Conservation (phyloP, 1,139 yeast species). For the Yamadazyma friedrichii region DNA sequence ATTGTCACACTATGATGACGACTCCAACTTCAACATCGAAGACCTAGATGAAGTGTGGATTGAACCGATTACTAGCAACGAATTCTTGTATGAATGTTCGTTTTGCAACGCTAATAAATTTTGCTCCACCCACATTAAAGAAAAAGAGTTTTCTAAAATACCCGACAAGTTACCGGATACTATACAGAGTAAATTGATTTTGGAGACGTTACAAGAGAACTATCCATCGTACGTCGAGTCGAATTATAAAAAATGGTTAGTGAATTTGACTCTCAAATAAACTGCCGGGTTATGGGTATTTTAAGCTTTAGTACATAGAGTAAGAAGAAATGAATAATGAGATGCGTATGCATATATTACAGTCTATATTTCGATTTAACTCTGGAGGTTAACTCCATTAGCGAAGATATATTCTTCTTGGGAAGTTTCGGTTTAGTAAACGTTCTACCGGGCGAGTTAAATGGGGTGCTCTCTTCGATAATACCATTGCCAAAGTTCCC, state of each 20-base stretch:
- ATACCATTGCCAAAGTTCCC: conserved; percentile 42
- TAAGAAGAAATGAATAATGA: conserved; percentile 3
- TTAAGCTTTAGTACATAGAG: conserved; percentile 7
- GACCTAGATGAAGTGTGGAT: conserved; percentile 5
- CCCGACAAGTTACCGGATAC: neutral
- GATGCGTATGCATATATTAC: no score
- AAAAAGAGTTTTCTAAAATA: neutral
- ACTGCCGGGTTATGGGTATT: no score
- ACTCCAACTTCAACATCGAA: conserved; percentile 9
- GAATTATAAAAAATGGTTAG: conserved; percentile 30
- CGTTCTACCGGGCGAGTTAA: conserved; percentile 26
- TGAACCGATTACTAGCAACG: conserved; percentile 3
- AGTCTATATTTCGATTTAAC: conserved; percentile 28
- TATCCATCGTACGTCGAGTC: conserved; percentile 16
- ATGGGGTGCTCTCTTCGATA: conserved; percentile 42
- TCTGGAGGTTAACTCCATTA: conserved; percentile 37
- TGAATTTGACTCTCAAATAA: conserved; percentile 15
- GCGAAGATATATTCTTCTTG: conserved; percentile 27
- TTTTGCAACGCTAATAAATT: conserved; percentile 11
- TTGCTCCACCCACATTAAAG: conserved; percentile 7
- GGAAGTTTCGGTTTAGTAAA: conserved; percentile 15
- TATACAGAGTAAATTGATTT: conserved; percentile 6
- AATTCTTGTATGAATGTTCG: conserved; percentile 15
- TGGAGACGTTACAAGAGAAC: conserved; percentile 9
- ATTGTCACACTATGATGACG: conserved; percentile 6